Percentiles rank a stretch among this genome's conserved stretches.
phyloP scores from a whole-genome alignment of 768 basidiomycete genomes.

The Cantharellus cinnabarinus region DNA sequence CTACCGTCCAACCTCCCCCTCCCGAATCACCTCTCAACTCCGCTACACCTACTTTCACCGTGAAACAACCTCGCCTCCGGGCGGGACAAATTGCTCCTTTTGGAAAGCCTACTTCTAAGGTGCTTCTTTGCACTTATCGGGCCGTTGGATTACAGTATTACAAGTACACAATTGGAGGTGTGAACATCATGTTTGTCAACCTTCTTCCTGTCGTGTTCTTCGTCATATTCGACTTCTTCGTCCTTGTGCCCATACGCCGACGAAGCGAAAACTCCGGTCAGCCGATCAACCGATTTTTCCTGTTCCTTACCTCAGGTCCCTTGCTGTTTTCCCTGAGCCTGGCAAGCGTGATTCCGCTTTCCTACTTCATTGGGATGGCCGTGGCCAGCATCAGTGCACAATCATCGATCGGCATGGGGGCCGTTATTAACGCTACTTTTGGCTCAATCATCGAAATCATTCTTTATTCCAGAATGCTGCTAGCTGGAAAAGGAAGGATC shows the following conservation, averaged over 20 bases:
- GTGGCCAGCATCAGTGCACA: constrained; percentile 98
- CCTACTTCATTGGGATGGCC: constrained; percentile 99
- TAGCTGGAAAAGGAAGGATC: constrained; percentile 76
- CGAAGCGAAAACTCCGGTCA: constrained; percentile 30
- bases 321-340: constrained; percentile 72
- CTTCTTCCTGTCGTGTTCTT: constrained; percentile 86
- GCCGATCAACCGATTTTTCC: constrained; percentile 43
- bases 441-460: constrained; percentile 97
- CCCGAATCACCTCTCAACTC: constrained; percentile 5
- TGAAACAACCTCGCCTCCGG: constrained; percentile 54
- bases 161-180: constrained; percentile 97
- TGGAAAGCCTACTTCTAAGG: constrained; percentile 63
- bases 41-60: constrained; percentile 25
- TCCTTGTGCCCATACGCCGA: constrained; percentile 56
- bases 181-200: constrained; percentile 96
- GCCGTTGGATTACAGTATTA: constrained; percentile 83
- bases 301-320: constrained; percentile 46
- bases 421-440: constrained; percentile 97
- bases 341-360: constrained; percentile 84
- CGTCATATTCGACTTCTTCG: constrained; percentile 81
- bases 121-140: constrained; percentile 84
- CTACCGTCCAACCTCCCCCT: constrained; percentile 31
- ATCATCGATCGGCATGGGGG: constrained; percentile 96
- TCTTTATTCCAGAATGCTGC: constrained; percentile 75
- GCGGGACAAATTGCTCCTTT: constrained; percentile 81